phyloP scores from a whole-genome alignment of 2,329 filamentous ascomycete genomes.

The Fusarium veterinarium region DNA sequence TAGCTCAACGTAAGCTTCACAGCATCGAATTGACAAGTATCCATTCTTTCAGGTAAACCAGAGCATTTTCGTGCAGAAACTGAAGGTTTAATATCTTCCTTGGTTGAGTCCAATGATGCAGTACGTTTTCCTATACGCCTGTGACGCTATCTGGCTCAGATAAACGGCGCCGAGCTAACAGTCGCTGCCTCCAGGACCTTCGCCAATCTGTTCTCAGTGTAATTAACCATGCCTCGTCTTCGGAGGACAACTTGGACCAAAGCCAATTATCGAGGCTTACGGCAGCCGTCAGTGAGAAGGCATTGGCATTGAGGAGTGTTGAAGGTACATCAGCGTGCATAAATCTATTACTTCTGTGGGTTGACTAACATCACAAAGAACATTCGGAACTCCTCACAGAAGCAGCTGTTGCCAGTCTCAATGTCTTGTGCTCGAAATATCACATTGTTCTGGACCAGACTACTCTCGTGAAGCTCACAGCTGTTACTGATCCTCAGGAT shows the following conservation, averaged over 20 bases:
- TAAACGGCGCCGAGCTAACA: conserved; percentile 8
- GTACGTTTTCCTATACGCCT: neutral
- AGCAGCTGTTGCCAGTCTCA: conserved; percentile 45
- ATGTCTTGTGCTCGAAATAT: conserved; percentile 34
- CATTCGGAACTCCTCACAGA: conserved; percentile 34
- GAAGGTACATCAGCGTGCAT: neutral
- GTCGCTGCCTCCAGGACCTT: conserved; percentile 6
- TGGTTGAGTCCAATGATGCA: neutral
- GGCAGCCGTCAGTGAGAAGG: neutral
- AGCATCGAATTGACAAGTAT: neutral
- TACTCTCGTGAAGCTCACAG: conserved; percentile 48
- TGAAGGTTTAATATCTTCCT: neutral
- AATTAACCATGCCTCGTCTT: neutral
- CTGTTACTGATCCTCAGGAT: conserved; percentile 48
- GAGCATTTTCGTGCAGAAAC: neutral
- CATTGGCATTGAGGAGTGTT: neutral
- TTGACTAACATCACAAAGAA: neutral
- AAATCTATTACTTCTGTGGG: neutral
- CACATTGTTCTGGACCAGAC: conserved; percentile 17
- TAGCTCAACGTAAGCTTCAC: neutral
- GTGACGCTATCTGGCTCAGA: neutral
- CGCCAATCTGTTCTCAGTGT: conserved; percentile 3
- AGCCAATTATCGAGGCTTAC: neutral
- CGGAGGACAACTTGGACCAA: neutral
- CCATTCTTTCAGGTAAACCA: neutral